A percentile compares a stretch with the other conserved stretches of the same genome.
Evolutionary conservation across 805 yeast genomes (phyloP).

Genomic region (Saccharomycopsis fodiens): DNA sequence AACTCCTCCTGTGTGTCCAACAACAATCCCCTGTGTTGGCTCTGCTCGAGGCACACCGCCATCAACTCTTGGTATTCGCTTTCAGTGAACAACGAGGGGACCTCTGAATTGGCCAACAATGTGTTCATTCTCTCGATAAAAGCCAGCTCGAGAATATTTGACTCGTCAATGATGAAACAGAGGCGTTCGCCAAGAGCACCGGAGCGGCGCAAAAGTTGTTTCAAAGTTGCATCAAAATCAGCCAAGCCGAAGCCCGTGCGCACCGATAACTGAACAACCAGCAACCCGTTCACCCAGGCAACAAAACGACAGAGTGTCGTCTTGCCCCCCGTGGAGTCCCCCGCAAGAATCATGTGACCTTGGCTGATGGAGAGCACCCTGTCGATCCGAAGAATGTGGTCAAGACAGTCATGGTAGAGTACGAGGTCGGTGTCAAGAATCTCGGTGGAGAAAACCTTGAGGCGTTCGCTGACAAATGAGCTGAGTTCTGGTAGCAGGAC

Average conservation of each 20-base stretch:
- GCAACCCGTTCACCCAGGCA: conserved; percentile 83
- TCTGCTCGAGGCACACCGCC: conserved; percentile 46
- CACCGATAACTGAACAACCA: conserved; percentile 50
- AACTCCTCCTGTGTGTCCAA: conserved; percentile 65
- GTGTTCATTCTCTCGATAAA: conserved; percentile 91
- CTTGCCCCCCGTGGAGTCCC: conserved; percentile 78
- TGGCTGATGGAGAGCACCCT: conserved; percentile 77
- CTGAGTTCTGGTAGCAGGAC: conserved; percentile 42
- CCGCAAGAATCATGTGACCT: conserved; percentile 84
- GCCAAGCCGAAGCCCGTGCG: conserved; percentile 42
- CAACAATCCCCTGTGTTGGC: conserved; percentile 51
- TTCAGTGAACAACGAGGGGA: conserved; percentile 81
- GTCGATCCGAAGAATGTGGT: conserved; percentile 71
- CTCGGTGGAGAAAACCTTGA: conserved; percentile 71
- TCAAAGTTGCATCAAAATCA: conserved; percentile 63
- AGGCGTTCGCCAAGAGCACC: conserved; percentile 51
- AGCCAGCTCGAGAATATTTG: conserved; percentile 64
- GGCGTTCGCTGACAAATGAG: conserved; percentile 52
- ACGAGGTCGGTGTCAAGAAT: conserved; percentile 55
- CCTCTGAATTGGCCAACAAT: conserved; percentile 84
- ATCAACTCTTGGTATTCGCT: conserved; percentile 55
- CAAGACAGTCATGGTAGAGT: conserved; percentile 62
- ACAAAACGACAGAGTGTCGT: conserved; percentile 72
- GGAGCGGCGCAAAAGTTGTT: conserved; percentile 41
- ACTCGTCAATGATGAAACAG: conserved; percentile 76